Conservation (phyloP, 2,329 filamentous ascomycete genomes). For the Fusarium austroafricanum region DNA sequence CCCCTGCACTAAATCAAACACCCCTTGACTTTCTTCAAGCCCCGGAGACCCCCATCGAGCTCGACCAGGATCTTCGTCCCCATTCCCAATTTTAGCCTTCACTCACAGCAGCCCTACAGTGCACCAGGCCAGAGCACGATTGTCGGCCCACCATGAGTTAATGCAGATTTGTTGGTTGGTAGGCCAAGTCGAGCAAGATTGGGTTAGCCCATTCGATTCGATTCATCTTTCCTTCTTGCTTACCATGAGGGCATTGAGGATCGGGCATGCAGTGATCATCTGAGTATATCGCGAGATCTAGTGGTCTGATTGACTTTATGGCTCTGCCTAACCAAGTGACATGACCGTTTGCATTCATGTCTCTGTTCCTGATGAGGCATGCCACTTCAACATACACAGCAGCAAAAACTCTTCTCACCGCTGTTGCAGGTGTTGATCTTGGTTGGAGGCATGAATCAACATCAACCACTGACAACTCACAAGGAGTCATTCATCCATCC, state of each 20-base stretch:
- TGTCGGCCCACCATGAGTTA: conserved; percentile 10
- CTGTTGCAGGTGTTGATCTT: conserved; percentile 20
- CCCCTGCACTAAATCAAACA: conserved; percentile 13
- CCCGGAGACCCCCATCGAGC: conserved; percentile 28
- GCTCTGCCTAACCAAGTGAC: conserved; percentile 12
- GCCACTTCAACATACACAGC: neutral
- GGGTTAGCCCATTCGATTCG: conserved; percentile 3
- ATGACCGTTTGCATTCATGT: conserved; percentile 5
- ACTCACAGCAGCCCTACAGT: conserved; percentile 4
- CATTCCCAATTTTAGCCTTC: conserved; percentile 11
- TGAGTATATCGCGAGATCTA: conserved; percentile 25
- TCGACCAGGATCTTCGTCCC: conserved; percentile 23
- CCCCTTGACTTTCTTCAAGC: conserved; percentile 3
- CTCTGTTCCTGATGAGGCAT: neutral
- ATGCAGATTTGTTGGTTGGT: conserved; percentile 1
- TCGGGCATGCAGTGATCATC: conserved; percentile 24
- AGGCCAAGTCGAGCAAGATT: neutral
- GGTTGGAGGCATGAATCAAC: conserved; percentile 29
- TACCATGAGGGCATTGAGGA: conserved; percentile 21
- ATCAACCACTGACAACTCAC: conserved; percentile 24
- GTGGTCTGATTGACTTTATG: conserved; percentile 28
- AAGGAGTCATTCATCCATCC: conserved; percentile 32
- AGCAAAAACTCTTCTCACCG: conserved; percentile 32
- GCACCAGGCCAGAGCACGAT: neutral
- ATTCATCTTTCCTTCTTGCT: neutral